Percentiles rank a stretch among this genome's conserved stretches.
Evolutionary conservation across 1,139 yeast species (phyloP).

Genomic region (Hyphopichia buzzinii): DNA sequence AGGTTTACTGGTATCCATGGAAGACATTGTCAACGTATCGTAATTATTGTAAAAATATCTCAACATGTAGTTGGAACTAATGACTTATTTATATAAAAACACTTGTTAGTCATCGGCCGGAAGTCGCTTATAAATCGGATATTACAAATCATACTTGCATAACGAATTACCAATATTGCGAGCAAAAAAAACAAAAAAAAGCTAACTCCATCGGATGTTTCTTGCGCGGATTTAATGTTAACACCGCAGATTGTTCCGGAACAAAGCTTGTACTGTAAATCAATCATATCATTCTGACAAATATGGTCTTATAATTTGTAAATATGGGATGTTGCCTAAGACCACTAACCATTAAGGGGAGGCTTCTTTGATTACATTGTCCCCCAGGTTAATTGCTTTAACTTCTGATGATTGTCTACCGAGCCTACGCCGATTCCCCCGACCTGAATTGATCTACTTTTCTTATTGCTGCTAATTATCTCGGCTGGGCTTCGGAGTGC

Average conservation of each 20-base stretch:
- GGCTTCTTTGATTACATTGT: too few relatives aligned
- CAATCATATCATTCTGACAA: neutral
- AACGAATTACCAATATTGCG: neutral
- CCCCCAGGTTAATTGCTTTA: too few relatives aligned
- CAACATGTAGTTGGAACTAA: too few relatives aligned
- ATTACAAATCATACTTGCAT: neutral
- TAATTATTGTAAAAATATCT: too few relatives aligned
- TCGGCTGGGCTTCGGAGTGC: too few relatives aligned
- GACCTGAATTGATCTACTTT: too few relatives aligned
- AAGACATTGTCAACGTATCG: neutral
- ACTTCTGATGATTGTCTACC: too few relatives aligned
- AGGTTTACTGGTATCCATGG: slow-evolving; percentile 8
- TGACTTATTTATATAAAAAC: neutral
- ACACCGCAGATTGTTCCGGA: too few relatives aligned
- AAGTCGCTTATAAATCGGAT: slow-evolving; percentile 2
- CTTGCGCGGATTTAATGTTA: neutral
- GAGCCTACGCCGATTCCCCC: too few relatives aligned
- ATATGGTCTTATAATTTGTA: neutral
- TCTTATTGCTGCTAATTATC: too few relatives aligned
- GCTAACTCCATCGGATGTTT: neutral
- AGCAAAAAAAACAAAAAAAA: neutral
- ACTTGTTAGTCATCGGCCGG: slow-evolving; percentile 3
- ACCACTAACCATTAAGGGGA: too few relatives aligned
- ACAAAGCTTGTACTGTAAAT: too few relatives aligned
- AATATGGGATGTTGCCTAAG: neutral